Conservation (phyloP, 148 eudicot genomes). For the Rhododendron henanense region DNA sequence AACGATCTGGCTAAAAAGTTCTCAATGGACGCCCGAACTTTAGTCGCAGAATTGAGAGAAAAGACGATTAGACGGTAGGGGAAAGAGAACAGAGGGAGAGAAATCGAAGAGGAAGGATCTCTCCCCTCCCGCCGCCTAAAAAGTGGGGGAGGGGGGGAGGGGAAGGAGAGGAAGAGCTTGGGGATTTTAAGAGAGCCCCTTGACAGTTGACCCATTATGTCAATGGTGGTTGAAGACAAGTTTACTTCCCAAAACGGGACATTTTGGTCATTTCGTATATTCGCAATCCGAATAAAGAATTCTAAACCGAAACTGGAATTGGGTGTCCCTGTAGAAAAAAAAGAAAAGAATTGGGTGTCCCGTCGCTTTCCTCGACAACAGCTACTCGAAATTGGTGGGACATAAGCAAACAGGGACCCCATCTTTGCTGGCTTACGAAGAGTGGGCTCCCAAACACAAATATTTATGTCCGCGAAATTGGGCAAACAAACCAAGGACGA, state of each 20-base stretch:
- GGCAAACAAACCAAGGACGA: neutral
- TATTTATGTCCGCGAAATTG: slow-evolving; percentile 6
- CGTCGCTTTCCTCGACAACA: slow-evolving; percentile 1
- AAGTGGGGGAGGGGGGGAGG: no score
- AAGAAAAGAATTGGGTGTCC: neutral
- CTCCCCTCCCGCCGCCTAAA: no score
- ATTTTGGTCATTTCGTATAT: neutral
- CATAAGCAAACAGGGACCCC: neutral
- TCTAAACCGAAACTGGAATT: neutral
- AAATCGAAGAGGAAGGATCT: no score
- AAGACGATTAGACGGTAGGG: no score
- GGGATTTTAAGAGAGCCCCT: no score
- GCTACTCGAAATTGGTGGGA: slow-evolving; percentile 9
- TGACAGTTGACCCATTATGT: no score
- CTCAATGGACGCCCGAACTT: no score
- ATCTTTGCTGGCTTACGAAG: neutral
- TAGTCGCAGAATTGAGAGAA: no score
- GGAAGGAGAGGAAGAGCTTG: no score
- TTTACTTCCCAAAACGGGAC: neutral
- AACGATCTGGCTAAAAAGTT: no score
- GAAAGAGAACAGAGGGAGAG: no score
- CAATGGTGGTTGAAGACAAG: neutral
- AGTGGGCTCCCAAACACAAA: neutral
- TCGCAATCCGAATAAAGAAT: neutral
- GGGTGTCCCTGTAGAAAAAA: neutral